These are phyloP conservation scores for Leccinum sublutescens DNA, from an alignment of 768 basidiomycete genomes.

Conservation along the genomic window DNA sequence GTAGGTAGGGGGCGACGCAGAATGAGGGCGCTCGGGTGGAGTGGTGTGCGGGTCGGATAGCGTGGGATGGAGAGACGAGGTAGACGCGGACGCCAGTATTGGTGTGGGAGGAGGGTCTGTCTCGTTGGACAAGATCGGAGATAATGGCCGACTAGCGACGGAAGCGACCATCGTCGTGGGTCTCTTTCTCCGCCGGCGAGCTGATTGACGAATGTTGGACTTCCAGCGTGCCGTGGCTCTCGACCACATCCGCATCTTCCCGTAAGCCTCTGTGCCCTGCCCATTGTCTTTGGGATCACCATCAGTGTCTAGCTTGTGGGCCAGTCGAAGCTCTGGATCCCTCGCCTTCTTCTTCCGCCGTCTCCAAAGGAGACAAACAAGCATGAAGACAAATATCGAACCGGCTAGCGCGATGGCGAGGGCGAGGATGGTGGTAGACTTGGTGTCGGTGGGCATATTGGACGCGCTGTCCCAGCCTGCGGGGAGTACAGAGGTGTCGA, in stretches of 20 bases:
- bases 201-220: conserved; percentile 57
- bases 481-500: conserved; percentile 41
- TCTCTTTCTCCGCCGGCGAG: conserved; percentile 50
- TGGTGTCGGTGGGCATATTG: conserved; percentile 22
- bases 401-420: conserved; percentile 64
- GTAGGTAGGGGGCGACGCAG: conserved; percentile 45
- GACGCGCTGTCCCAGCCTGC: conserved; percentile 46
- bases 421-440: conserved; percentile 50
- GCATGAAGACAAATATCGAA: conserved; percentile 58
- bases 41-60: conserved; percentile 2
- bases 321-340: conserved; percentile 56
- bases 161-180: neutral
- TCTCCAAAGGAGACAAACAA: conserved; percentile 61
- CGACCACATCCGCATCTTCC: conserved; percentile 61
- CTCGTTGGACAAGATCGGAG: conserved; percentile 11
- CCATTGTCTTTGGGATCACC: conserved; percentile 30
- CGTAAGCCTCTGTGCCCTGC: conserved; percentile 45
- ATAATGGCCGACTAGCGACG: conserved; percentile 13
- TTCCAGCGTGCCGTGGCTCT: conserved; percentile 69
- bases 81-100: neutral
- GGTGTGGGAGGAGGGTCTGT: conserved; percentile 1
- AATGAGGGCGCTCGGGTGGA: conserved; percentile 18
- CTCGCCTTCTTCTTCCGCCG: conserved; percentile 34
- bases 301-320: conserved; percentile 24
- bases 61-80: neutral